phyloP scores from a whole-genome alignment of 305 asterid genomes.

The Fraxinus latifolia region DNA sequence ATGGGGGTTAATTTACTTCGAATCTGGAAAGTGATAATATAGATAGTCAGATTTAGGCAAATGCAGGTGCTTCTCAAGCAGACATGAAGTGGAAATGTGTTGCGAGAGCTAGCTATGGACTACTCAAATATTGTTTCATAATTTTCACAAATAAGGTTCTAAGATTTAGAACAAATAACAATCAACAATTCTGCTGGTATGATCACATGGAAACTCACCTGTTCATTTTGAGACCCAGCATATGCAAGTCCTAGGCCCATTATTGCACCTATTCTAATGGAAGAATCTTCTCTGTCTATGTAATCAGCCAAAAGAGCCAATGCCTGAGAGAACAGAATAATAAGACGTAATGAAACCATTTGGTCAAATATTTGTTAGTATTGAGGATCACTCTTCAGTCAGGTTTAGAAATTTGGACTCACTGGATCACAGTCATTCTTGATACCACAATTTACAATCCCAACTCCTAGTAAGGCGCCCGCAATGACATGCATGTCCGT shows the following conservation, averaged over 20 bases:
- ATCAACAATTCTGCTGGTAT: background rate
- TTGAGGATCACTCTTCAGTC: background rate
- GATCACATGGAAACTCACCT: slow-evolving; percentile 40
- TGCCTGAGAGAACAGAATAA: slow-evolving; percentile 51
- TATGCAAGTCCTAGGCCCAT: slow-evolving; percentile 98
- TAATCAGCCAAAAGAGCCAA: slow-evolving; percentile 82
- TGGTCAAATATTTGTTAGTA: background rate
- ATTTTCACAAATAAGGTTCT: background rate
- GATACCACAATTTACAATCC: slow-evolving; percentile 82
- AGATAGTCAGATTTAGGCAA: slow-evolving; percentile 13
- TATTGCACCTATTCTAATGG: slow-evolving; percentile 88
- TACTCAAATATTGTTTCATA: background rate
- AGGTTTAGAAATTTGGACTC: slow-evolving; percentile 27
- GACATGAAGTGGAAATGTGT: background rate
- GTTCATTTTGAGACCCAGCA: slow-evolving; percentile 89
- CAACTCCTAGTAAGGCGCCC: slow-evolving; percentile 93
- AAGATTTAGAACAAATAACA: background rate
- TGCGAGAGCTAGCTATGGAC: background rate
- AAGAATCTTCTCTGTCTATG: slow-evolving; percentile 73
- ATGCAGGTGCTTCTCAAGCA: slow-evolving; percentile 9
- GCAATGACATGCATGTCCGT: slow-evolving; percentile 76
- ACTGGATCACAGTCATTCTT: slow-evolving; percentile 95
- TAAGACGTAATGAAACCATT: slow-evolving; percentile 11
- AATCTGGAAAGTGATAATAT: slow-evolving; percentile 44
- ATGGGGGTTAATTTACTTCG: slow-evolving; percentile 60